phyloP scores from a whole-genome alignment of 2,329 filamentous ascomycete species.

The Aspergillus awamori region DNA sequence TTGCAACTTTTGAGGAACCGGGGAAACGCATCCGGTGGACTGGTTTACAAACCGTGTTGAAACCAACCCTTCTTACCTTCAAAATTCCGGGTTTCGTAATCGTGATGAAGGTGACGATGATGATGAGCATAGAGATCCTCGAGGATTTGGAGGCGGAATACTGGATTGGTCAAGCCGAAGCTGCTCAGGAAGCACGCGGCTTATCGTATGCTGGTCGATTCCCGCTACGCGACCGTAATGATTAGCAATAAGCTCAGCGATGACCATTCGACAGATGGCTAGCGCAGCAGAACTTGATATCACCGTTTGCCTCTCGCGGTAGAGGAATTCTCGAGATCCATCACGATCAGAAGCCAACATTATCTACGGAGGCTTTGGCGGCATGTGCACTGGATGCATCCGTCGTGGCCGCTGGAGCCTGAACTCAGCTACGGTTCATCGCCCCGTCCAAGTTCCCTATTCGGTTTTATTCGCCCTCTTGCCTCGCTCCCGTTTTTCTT shows the following conservation, averaged over 20 bases:
- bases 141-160: neutral
- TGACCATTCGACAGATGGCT: neutral
- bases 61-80: neutral
- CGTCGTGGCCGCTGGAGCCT: neutral
- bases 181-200: neutral
- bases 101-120: neutral
- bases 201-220: neutral
- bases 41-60: neutral
- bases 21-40: neutral
- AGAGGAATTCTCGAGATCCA: neutral
- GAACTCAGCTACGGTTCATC: neutral
- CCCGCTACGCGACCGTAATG: neutral
- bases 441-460: neutral
- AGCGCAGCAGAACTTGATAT: neutral
- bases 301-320: neutral
- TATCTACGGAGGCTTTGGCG: neutral
- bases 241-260: slow-evolving; percentile 2
- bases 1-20: neutral
- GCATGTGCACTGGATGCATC: neutral
- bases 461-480: neutral
- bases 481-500: neutral
- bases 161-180: neutral
- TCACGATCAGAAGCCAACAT: neutral
- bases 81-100: slow-evolving; percentile 2
- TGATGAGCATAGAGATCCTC: neutral